Conservation (phyloP, 257 asterid species). For the Jacaranda mimosifolia region DNA sequence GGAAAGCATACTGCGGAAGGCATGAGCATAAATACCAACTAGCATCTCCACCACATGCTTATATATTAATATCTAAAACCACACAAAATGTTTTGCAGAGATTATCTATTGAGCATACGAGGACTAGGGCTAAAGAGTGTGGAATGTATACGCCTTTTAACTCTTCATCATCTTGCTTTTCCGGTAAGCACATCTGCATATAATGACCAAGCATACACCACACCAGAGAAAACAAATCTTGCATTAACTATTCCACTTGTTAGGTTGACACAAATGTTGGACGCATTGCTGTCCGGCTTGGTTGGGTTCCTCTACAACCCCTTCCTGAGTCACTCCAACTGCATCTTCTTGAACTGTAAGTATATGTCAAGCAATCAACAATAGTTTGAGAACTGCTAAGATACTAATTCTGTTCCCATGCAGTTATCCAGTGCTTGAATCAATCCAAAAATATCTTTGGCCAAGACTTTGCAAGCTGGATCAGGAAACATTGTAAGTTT, state of each 20-base stretch:
- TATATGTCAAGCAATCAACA: slow-evolving; percentile 28
- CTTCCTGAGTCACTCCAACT: slow-evolving; percentile 93
- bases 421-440: slow-evolving; percentile 92
- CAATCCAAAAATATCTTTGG: slow-evolving; percentile 97
- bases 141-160: slow-evolving; percentile 92
- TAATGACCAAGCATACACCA: slow-evolving; percentile 29
- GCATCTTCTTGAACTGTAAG: slow-evolving; percentile 98
- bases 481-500: slow-evolving; percentile 83
- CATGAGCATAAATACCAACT: slow-evolving; percentile 3
- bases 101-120: slow-evolving; percentile 82
- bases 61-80: neutral
- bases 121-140: slow-evolving; percentile 97
- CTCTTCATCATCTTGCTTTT: slow-evolving; percentile 94
- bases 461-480: slow-evolving; percentile 96
- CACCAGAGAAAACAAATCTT: slow-evolving; percentile 27
- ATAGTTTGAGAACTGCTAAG: slow-evolving; percentile 23
- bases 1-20: slow-evolving; percentile 16
- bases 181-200: slow-evolving; percentile 69
- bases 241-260: slow-evolving; percentile 41
- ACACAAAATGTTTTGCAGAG: slow-evolving; percentile 62
- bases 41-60: slow-evolving; percentile 8
- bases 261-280: slow-evolving; percentile 99
- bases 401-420: slow-evolving; percentile 42
- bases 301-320: slow-evolving; percentile 99
- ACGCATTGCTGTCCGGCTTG: slow-evolving; percentile 94